A percentile compares a stretch with the other conserved stretches of the same genome.
Conservation (phyloP, 73 alveolate genomes). For the Paramecium sexaurelia region DNA sequence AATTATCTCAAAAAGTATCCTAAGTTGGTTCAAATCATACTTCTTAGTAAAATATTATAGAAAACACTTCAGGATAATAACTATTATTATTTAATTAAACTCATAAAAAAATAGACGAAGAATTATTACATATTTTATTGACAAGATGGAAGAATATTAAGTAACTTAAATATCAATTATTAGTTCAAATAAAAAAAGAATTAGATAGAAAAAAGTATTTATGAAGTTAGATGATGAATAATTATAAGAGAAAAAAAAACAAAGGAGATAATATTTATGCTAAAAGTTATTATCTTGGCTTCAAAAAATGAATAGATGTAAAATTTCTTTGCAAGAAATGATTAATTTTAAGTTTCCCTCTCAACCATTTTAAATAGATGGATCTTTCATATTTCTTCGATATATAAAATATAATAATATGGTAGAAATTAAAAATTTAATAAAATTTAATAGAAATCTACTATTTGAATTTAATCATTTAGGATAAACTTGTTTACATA, state of each 20-base stretch:
- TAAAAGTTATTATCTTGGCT: not conserved
- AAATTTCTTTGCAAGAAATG: not conserved
- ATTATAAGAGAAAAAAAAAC: not conserved
- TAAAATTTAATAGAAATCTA: constrained; percentile 18
- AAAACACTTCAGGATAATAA: not conserved
- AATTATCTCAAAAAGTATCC: not conserved
- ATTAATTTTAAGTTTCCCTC: not conserved
- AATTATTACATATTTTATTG: constrained; percentile 14
- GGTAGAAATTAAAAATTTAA: not conserved
- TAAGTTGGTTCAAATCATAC: not conserved
- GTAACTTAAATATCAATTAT: not conserved
- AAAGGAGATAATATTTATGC: not conserved
- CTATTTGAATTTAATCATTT: not conserved
- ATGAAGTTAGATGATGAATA: not conserved
- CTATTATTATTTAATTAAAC: not conserved
- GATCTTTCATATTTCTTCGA: constrained; percentile 43
- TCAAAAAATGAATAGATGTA: constrained; percentile 48
- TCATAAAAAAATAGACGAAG: constrained; percentile 17
- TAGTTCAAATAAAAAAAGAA: constrained; percentile 23
- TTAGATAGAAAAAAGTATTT: not conserved
- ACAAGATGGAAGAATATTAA: constrained; percentile 32
- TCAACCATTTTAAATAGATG: constrained; percentile 11
- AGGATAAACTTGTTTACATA: constrained; percentile 45
- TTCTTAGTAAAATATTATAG: not conserved
- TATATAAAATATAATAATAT: not conserved